Conservation (phyloP, 129 eudicot species). For the Helianthus tuberosus region DNA sequence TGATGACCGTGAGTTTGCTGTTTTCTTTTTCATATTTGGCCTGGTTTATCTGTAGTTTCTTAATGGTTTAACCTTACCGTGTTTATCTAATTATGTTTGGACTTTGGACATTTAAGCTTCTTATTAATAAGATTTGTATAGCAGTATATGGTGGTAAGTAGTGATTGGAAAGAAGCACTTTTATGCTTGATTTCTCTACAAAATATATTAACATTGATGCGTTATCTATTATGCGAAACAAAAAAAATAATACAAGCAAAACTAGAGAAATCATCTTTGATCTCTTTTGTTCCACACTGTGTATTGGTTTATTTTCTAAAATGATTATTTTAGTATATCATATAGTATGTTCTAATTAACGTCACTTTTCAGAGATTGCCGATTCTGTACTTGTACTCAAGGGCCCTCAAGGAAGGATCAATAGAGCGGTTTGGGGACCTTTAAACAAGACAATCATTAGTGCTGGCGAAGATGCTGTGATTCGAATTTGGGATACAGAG, state of each 20-base stretch:
- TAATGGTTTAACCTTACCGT: not conserved
- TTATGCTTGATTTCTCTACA: not conserved
- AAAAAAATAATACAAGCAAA: not conserved
- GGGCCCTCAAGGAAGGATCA: slow-evolving; percentile 88
- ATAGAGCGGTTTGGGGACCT: slow-evolving; percentile 98
- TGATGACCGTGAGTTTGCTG: slow-evolving; percentile 65
- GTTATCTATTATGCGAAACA: slow-evolving; percentile 2
- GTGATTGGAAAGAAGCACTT: not conserved
- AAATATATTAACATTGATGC: too few species aligned
- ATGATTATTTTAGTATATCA: not conserved
- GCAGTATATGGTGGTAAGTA: not conserved
- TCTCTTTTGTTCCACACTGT: not conserved
- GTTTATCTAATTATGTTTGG: too few species aligned
- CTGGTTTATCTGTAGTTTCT: not conserved
- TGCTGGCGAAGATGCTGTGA: slow-evolving; percentile 83
- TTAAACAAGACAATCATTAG: slow-evolving; percentile 78
- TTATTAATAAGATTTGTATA: not conserved
- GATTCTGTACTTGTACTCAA: slow-evolving; percentile 68
- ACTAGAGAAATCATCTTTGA: slow-evolving; percentile 4
- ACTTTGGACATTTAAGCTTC: not conserved
- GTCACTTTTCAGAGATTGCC: slow-evolving; percentile 56
- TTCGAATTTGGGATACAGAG: slow-evolving; percentile 96
- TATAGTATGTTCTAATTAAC: slow-evolving; percentile 5
- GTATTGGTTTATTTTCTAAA: not conserved
- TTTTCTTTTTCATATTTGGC: not conserved